Evolutionary conservation across 164 flowering plant species (phyloP).

Genomic region (Umbellularia californica): DNA sequence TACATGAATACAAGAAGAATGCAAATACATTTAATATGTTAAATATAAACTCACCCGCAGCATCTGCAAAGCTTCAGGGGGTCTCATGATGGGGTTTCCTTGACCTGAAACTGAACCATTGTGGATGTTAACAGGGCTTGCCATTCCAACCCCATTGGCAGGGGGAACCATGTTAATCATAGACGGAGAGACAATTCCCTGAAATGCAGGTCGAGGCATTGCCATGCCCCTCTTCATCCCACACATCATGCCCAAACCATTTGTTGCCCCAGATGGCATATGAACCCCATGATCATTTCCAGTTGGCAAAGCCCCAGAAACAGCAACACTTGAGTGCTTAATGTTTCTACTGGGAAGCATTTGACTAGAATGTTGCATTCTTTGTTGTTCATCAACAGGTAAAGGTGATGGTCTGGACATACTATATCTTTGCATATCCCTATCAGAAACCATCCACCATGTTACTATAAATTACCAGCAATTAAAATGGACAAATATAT

Average conservation of each 20-base stretch:
- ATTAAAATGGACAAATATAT: neutral
- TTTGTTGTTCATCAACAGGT: conserved; percentile 76
- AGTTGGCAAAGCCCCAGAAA: conserved; percentile 42
- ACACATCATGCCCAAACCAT: conserved; percentile 54
- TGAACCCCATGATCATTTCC: conserved; percentile 63
- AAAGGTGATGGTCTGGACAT: conserved; percentile 49
- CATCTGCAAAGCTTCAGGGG: conserved; percentile 71
- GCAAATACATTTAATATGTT: neutral
- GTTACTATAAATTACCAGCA: neutral
- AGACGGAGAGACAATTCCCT: conserved; percentile 59
- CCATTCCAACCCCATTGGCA: conserved; percentile 41
- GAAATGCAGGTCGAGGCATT: conserved; percentile 74
- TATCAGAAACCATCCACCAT: conserved; percentile 13
- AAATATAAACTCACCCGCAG: conserved; percentile 53
- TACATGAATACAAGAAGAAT: neutral
- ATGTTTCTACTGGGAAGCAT: conserved; percentile 58
- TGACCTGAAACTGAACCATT: conserved; percentile 62
- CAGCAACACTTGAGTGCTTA: conserved; percentile 49
- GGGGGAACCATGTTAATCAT: conserved; percentile 47
- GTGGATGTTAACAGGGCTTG: conserved; percentile 58
- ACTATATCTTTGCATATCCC: conserved; percentile 59
- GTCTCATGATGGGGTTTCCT: conserved; percentile 63
- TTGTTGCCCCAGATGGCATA: conserved; percentile 63
- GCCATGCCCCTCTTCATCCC: conserved; percentile 69
- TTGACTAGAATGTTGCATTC: conserved; percentile 65